Base-by-base conservation (phyloP, 2,329 filamentous ascomycete species). In the Arthrinium phaeospermum region DNA sequence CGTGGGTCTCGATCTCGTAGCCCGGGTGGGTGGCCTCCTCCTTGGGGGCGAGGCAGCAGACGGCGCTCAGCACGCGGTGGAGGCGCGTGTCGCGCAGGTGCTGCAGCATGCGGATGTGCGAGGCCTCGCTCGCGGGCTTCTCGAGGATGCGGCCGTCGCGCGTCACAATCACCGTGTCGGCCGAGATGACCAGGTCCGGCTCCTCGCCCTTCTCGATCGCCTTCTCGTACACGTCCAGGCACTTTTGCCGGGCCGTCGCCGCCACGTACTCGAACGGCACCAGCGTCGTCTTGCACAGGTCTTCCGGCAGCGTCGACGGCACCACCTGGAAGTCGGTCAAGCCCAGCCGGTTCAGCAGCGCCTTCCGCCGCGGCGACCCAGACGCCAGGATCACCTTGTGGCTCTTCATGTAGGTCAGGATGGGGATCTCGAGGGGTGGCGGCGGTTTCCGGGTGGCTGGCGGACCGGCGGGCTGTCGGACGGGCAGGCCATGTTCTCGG, bases 181-280 rank as follows among this genome's bases (percentile, higher is more conserved):
- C 96, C 0, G 95, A 91, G 73, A 98, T 92, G 72, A 98, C 94
- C 22, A 98, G 87, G 8, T 91, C 92, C 0, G 95, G 95, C 76
- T 98, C 96, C 16, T 79, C 51, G 37, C 68, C 72, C 47, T 78
- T 84, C 71, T 83, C 80, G 22, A 90, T 77, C 4, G 83, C 84
- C 4, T 80, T 77, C 70, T 84, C 78, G 81, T 91, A 91, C 13
- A 98, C 93, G 67, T 93, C 89, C 61, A 94, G 88, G 69, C 92
- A 93, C 83, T 99, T 99, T 77, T 92, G 90, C 30, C 90, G 90
- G 4, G 96, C 96, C 1, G 96, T 99, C 72, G 92, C 91, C 19
- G 95, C 87, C 27, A 98, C 96, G 85, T 99, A 99, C 84, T 97
- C 95, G 81, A 94, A 93, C 0, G 96, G 94, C 0, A 91, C 90